Evolutionary conservation across 148 eudicot genomes (phyloP).

Genomic region (Dysphania ambrosioides): DNA sequence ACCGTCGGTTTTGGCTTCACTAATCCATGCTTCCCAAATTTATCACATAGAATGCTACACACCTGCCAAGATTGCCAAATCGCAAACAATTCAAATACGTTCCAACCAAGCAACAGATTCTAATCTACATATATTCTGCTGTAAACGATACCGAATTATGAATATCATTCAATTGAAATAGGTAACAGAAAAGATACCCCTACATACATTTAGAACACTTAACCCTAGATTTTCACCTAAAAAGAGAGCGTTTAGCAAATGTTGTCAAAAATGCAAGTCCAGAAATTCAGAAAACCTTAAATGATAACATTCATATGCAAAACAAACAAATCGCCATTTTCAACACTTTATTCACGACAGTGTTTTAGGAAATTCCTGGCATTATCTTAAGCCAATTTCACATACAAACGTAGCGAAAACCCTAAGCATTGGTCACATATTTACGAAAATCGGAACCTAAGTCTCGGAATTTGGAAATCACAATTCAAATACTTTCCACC

Average conservation of each 20-base stretch:
- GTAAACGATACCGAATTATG: neutral
- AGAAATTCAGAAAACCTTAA: too few relatives aligned
- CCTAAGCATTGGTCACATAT: too few relatives aligned
- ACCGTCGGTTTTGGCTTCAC: slow-evolving; percentile 76
- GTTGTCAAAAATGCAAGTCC: neutral
- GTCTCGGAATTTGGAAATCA: too few relatives aligned
- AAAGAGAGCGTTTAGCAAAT: too few relatives aligned
- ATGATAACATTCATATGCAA: too few relatives aligned
- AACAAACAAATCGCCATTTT: neutral
- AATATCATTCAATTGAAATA: neutral
- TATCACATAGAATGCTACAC: slow-evolving; percentile 72
- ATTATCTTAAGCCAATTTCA: neutral
- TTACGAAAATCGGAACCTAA: too few relatives aligned
- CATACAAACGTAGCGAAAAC: neutral
- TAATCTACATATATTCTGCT: neutral
- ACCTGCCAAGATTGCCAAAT: slow-evolving; percentile 39
- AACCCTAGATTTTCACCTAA: too few relatives aligned
- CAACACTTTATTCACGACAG: neutral
- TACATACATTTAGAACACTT: too few relatives aligned
- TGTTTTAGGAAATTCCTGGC: neutral
- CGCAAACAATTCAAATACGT: slow-evolving; percentile 5
- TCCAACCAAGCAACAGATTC: neutral
- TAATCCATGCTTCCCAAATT: slow-evolving; percentile 92
- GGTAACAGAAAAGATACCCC: too few relatives aligned
- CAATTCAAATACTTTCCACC: neutral